phyloP scores from a whole-genome alignment of 2,329 filamentous ascomycete species.

The Hypoxylon sp. region DNA sequence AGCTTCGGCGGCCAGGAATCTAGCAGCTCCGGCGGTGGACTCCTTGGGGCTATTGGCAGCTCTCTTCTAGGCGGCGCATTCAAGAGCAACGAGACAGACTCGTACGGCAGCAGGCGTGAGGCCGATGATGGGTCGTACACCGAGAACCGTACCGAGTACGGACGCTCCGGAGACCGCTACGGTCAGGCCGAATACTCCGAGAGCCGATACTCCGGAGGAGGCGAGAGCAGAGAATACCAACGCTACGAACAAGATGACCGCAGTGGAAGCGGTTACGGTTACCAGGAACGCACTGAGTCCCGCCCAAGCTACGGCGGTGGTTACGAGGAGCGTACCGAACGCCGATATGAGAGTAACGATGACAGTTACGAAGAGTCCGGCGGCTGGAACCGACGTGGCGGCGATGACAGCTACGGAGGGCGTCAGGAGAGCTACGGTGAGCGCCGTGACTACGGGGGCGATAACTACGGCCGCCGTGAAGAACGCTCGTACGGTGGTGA shows the following conservation, averaged over 20 bases:
- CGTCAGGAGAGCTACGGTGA: slow-evolving; percentile 19
- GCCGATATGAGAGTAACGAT: slow-evolving; percentile 60
- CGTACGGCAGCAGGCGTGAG: slow-evolving; percentile 67
- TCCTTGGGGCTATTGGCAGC: slow-evolving; percentile 78
- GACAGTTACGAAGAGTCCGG: slow-evolving; percentile 51
- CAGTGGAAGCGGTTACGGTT: slow-evolving; percentile 66
- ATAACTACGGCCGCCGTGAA: slow-evolving; percentile 26
- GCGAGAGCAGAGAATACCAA: slow-evolving; percentile 71
- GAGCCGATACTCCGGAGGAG: slow-evolving; percentile 71
- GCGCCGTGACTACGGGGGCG: slow-evolving; percentile 11
- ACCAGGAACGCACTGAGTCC: slow-evolving; percentile 71
- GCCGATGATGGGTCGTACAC: slow-evolving; percentile 73
- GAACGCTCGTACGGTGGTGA: slow-evolving; percentile 34
- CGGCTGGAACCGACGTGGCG: slow-evolving; percentile 45
- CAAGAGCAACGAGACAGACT: slow-evolving; percentile 68
- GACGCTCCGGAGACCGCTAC: slow-evolving; percentile 69
- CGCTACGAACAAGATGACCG: slow-evolving; percentile 72
- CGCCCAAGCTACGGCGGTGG: slow-evolving; percentile 67
- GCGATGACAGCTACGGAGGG: slow-evolving; percentile 15
- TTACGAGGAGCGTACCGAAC: slow-evolving; percentile 72
- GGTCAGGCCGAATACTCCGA: slow-evolving; percentile 73
- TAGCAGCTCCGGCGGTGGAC: slow-evolving; percentile 75
- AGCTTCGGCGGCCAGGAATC: slow-evolving; percentile 62
- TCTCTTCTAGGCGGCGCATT: slow-evolving; percentile 76
- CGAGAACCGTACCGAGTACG: slow-evolving; percentile 74